Conservation (phyloP, 1,284 basidiomycete genomes). For the Xerocomus nothofagi region DNA sequence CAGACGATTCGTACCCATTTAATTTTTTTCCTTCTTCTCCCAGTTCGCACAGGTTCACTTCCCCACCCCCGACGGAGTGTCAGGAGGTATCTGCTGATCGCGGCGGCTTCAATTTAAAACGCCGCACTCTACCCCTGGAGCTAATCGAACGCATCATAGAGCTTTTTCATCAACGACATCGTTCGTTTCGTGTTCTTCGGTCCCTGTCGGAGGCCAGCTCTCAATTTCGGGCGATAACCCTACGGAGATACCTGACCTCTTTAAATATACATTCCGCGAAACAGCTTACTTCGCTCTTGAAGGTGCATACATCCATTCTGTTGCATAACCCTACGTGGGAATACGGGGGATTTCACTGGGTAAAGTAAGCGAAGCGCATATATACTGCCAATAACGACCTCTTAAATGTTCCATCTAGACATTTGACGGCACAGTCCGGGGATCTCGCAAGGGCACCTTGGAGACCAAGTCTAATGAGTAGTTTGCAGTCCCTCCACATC, state of each 20-base stretch:
- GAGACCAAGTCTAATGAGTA: slow-evolving; percentile 23
- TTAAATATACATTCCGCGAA: slow-evolving; percentile 22
- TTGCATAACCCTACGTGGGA: slow-evolving; percentile 7
- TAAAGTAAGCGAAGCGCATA: slow-evolving; percentile 32
- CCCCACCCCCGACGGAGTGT: slow-evolving; percentile 18
- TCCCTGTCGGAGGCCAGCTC: slow-evolving; percentile 28
- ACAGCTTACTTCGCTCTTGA: slow-evolving; percentile 23
- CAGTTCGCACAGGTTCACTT: slow-evolving; percentile 28
- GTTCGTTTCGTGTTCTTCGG: slow-evolving; percentile 22
- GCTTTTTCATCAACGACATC: slow-evolving; percentile 19
- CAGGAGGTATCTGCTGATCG: not conserved
- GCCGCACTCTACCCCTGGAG: slow-evolving; percentile 24
- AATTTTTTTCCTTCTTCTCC: slow-evolving; percentile 21
- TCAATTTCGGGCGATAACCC: slow-evolving; percentile 23
- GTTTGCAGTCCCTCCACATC: slow-evolving; percentile 21
- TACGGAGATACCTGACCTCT: slow-evolving; percentile 30
- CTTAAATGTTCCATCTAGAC: slow-evolving; percentile 13
- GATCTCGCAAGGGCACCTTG: slow-evolving; percentile 27
- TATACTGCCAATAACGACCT: slow-evolving; percentile 8
- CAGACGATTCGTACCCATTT: slow-evolving; percentile 17
- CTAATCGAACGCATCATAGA: slow-evolving; percentile 30
- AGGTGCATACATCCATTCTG: slow-evolving; percentile 28
- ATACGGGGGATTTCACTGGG: slow-evolving; percentile 25
- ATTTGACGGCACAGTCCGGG: slow-evolving; percentile 18
- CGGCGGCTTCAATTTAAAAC: slow-evolving; percentile 1